phyloP scores from a whole-genome alignment of 148 eudicot species.

The Pouteria glomerata region DNA sequence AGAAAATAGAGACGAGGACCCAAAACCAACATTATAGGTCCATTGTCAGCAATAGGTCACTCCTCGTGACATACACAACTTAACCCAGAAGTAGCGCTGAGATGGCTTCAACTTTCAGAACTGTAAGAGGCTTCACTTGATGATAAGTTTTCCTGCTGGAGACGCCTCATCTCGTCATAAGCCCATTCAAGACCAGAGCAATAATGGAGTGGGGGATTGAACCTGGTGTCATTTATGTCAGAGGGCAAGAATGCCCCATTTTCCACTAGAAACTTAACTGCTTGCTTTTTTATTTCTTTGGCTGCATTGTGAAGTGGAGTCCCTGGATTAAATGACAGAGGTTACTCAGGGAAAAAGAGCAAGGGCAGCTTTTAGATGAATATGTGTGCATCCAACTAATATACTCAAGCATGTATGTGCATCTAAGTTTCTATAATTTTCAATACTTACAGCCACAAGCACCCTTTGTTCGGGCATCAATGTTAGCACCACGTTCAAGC shows the following conservation, averaged over 20 bases:
- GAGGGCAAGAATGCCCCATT: constrained; percentile 95
- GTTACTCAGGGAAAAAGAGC: too few relatives aligned
- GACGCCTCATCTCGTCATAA: constrained; percentile 79
- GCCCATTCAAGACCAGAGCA: constrained; percentile 99
- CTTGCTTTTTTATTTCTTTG: constrained; percentile 76
- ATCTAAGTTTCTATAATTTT: neutral
- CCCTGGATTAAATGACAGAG: constrained; percentile 72
- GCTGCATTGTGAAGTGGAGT: constrained; percentile 98
- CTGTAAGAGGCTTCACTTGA: constrained; percentile 55
- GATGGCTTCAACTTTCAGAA: constrained; percentile 69
- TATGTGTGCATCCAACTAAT: too few relatives aligned
- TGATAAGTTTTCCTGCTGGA: constrained; percentile 47
- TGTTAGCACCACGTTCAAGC: constrained; percentile 89
- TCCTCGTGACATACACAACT: too few relatives aligned
- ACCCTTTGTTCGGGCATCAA: constrained; percentile 95
- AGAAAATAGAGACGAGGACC: too few relatives aligned
- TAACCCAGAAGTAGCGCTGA: too few relatives aligned
- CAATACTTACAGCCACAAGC: constrained; percentile 84
- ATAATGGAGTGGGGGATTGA: constrained; percentile 94
- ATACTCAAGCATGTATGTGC: neutral
- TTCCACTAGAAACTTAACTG: constrained; percentile 73
- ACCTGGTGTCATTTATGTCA: constrained; percentile 76
- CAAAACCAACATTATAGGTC: too few relatives aligned
- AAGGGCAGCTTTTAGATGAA: too few relatives aligned
- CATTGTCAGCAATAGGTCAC: too few relatives aligned